Conservation (phyloP, 441 rosid species). For the Kokia cookei region DNA sequence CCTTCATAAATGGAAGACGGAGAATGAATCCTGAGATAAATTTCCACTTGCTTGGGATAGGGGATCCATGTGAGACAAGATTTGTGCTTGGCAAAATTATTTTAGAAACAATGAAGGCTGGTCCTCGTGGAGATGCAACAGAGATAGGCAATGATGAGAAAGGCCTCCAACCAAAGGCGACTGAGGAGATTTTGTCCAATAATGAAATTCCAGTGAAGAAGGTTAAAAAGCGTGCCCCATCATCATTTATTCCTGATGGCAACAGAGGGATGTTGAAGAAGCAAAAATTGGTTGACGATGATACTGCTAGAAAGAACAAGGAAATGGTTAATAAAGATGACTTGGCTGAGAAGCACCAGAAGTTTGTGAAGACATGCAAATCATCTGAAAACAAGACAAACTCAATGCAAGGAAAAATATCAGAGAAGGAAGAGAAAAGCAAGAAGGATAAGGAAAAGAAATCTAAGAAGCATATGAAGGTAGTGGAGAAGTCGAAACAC, state of each 20-base stretch:
- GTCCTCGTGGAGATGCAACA: slow-evolving; percentile 19
- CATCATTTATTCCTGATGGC: slow-evolving; percentile 12
- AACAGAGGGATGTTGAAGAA: slow-evolving; percentile 22
- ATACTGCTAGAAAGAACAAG: slow-evolving; percentile 2
- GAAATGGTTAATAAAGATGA: slow-evolving; percentile 1
- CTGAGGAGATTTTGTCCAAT: slow-evolving; percentile 10
- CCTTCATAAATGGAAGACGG: slow-evolving; percentile 27
- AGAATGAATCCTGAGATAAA: slow-evolving; percentile 30
- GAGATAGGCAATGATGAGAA: slow-evolving; percentile 17
- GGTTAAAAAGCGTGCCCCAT: slow-evolving; percentile 7
- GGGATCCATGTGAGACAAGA: slow-evolving; percentile 52
- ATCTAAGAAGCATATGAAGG: slow-evolving; percentile 7
- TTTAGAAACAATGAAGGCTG: slow-evolving; percentile 51
- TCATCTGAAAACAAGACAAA: slow-evolving; percentile 8
- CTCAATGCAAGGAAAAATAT: neutral
- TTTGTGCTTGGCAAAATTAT: slow-evolving; percentile 77
- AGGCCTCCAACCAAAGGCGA: slow-evolving; percentile 5
- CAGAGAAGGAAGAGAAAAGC: neutral
- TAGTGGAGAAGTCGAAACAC: neutral
- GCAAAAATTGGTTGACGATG: slow-evolving; percentile 16
- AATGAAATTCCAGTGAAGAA: slow-evolving; percentile 8
- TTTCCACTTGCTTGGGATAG: slow-evolving; percentile 46
- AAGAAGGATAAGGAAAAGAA: neutral
- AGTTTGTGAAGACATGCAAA: neutral
- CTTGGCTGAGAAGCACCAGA: slow-evolving; percentile 9